Conservation (phyloP, 495 filamentous ascomycete genomes). For the Aspergillus campestris region DNA sequence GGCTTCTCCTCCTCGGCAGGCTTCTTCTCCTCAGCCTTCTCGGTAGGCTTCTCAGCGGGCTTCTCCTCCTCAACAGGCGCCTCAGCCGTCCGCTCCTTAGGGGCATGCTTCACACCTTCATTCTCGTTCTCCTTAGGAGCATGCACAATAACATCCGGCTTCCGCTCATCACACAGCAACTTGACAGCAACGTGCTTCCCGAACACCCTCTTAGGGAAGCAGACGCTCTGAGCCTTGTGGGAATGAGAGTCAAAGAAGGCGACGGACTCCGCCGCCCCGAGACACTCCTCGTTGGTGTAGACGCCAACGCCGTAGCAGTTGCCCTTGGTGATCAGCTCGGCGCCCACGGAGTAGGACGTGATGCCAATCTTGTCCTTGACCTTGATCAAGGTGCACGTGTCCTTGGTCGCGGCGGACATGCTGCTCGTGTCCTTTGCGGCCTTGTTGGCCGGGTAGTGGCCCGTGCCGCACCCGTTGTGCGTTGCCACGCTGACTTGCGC, state of each 20-base stretch:
- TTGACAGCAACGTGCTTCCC: conserved; percentile 3
- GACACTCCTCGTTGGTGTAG: conserved; percentile 8
- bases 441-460: conserved; percentile 1
- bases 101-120: too few relatives aligned
- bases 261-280: conserved; percentile 3
- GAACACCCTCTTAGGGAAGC: conserved; percentile 4
- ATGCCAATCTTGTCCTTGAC: neutral
- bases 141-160: neutral
- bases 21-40: too few relatives aligned
- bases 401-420: neutral
- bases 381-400: conserved; percentile 4
- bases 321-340: conserved; percentile 4
- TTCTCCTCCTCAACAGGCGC: too few relatives aligned
- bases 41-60: too few relatives aligned
- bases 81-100: too few relatives aligned
- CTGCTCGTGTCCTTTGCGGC: neutral
- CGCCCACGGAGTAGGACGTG: conserved; percentile 10
- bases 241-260: conserved; percentile 1
- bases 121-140: too few relatives aligned
- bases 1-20: too few relatives aligned
- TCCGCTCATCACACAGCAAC: conserved; percentile 4
- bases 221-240: neutral
- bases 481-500: conserved; percentile 4
- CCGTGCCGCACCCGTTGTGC: conserved; percentile 5
- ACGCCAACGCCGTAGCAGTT: conserved; percentile 8